Percentiles rank a stretch among this genome's conserved stretches.
Evolutionary conservation across 306 rosid genomes (phyloP).

Genomic region (Gillenia trifoliata): DNA sequence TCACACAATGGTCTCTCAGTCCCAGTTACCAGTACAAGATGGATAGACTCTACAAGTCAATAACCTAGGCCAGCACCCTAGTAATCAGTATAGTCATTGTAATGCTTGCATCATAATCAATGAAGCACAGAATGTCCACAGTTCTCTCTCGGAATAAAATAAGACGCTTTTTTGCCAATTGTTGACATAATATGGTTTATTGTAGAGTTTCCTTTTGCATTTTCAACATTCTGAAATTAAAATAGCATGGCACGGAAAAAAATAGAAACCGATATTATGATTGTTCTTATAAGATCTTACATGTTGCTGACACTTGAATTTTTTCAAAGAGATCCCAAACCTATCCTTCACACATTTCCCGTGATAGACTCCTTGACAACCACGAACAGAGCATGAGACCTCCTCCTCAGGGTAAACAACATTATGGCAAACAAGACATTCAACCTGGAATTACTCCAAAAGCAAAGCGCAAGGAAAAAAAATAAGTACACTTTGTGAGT

Average conservation of each 20-base stretch:
- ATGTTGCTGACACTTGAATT: conserved; percentile 89
- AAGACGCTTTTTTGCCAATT: not conserved
- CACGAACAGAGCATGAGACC: conserved; percentile 61
- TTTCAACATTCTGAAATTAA: not conserved
- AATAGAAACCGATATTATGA: not conserved
- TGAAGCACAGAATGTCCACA: not conserved
- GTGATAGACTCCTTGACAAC: conserved; percentile 61
- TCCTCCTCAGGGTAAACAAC: conserved; percentile 46
- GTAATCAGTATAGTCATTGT: not conserved
- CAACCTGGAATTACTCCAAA: conserved; percentile 38
- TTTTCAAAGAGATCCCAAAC: conserved; percentile 36
- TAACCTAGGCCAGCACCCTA: not conserved
- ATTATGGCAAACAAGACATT: conserved; percentile 50
- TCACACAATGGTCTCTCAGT: not conserved
- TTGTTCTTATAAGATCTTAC: conserved; percentile 33
- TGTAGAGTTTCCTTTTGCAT: not conserved
- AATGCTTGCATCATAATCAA: not conserved
- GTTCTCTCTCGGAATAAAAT: not conserved
- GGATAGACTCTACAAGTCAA: not conserved
- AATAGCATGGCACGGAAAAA: not conserved
- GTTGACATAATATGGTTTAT: not conserved
- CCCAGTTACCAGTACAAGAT: not conserved
- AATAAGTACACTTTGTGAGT: not conserved
- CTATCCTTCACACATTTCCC: conserved; percentile 50
- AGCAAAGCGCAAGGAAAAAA: not conserved